Conservation (phyloP, 805 yeast species). For the Teunomyces tritomae region DNA sequence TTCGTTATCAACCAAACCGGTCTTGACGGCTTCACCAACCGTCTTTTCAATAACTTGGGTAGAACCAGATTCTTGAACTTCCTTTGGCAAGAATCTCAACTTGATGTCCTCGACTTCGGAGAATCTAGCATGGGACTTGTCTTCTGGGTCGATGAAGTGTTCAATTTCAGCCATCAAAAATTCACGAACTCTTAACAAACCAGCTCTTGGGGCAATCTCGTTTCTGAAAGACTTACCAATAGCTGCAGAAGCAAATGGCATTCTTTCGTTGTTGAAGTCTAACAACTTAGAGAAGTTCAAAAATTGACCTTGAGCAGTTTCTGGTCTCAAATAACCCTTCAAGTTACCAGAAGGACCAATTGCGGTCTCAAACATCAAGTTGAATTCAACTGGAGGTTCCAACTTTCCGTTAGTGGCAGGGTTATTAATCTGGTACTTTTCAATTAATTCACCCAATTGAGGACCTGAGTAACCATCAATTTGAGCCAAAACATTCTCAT, state of each 20-base stretch:
- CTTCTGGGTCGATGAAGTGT: constrained; percentile 92
- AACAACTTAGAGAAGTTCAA: constrained; percentile 89
- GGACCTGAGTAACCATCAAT: constrained; percentile 95
- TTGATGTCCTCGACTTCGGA: constrained; percentile 68
- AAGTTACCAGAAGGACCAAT: constrained; percentile 98
- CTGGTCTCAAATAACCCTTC: constrained; percentile 96
- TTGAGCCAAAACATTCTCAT: constrained; percentile 83
- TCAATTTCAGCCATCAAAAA: constrained; percentile 99
- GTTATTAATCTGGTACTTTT: constrained; percentile 78
- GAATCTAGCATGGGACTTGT: constrained; percentile 82
- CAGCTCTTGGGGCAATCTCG: constrained; percentile 98
- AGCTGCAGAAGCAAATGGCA: constrained; percentile 99
- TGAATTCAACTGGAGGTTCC: constrained; percentile 92
- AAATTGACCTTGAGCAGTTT: constrained; percentile 99
- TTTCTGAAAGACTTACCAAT: constrained; percentile 98
- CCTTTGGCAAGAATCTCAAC: constrained; percentile 80
- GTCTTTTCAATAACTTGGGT: constrained; percentile 63
- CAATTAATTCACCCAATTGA: constrained; percentile 86
- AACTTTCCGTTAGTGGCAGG: constrained; percentile 86
- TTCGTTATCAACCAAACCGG: constrained; percentile 92
- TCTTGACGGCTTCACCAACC: constrained; percentile 85
- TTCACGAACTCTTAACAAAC: constrained; percentile 96
- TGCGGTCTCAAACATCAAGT: constrained; percentile 98
- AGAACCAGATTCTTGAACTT: constrained; percentile 81
- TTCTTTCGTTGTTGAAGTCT: constrained; percentile 91